Base-by-base conservation (phyloP, 495 filamentous ascomycete genomes). In the Antarctomyces pellizariae region DNA sequence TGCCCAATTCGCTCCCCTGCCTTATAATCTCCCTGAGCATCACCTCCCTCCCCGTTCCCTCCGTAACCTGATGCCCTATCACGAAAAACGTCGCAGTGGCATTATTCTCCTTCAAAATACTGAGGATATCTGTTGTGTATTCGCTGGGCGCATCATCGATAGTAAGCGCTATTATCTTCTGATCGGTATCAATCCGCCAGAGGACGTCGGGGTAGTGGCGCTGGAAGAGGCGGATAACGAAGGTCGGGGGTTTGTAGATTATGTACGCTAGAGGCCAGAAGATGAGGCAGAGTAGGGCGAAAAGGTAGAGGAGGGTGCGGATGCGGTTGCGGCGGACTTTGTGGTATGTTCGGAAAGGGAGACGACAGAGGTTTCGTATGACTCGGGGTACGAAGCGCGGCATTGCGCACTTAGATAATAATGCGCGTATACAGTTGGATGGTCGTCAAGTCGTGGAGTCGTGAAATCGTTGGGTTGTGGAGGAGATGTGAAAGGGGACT, bases 91-190 rank as follows among this genome's bases (percentile, higher is more conserved):
- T 82, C 0, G 73, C 74, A 4, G 56, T 58, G 9, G 66, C 74
- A 22, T 54, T 46, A 37, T 65, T 37, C 4, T 37, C 47, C 28
- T 59, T 46, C 1, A 91, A 53, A 0, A 73, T 42, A 16, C 61
- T 47, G 20, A 82, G 53, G 20, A 93, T 80, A 18, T 64, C 58
- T n/a, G 38, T 32, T 1, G 82, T 90, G 42, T 76, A 63, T 23
- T 59, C 47, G 1, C 72, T 77, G 2, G 79, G 79, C 11, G 62
- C 70, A 49, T 89, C 79, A 50, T 89, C 79, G 45, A 91, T 72
- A 3, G 75, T 84, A 15, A 91, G 58, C 1, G 75, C 79, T 8
- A 86, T 56, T 4, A 78, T 39, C 31, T 70, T 72, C 26, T 56
- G 48, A 15, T 45, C 30, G 0, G 60, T 53, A 1, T 47, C 45